Evolutionary conservation across 345 rosid genomes (phyloP), one percentile per base, ranked within the genome.

Genomic region (Luvunga scandens): DNA sequence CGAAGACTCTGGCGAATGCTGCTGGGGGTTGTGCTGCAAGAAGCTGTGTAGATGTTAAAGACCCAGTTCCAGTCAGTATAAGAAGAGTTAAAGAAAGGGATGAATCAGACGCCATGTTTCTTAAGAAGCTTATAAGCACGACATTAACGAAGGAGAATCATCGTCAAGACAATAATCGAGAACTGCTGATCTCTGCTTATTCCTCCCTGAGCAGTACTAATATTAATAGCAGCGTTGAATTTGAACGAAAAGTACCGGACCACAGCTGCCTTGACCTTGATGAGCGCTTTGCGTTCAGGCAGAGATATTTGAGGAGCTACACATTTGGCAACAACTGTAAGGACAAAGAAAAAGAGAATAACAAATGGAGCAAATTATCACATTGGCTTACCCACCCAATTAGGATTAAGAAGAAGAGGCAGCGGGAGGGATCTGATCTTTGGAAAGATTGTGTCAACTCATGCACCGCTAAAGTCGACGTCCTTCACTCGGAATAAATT

Each of bases 81-180:
- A 57, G 31, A 56, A 82, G 75, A 28, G 82, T 61, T 12, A 77
- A 84, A 48, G 85, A 68, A 24, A 83, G 72, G 72, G 72, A 31
- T 2, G 72, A 69, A 45, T 69, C 72, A 0, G 72, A 69, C n/a
- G 72, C 72, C 13, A 42, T 7, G 56, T 69, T 69, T 27, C 72
- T 69, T 21, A 7, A n/a, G 45, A 69, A 69, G n/a, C 8, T 69
- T 25, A 69, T 56, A n/a, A 31, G 39, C 67, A 42, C 68, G 72
- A 75, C 61, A 60, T 45, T 13, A 38, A 71, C 68, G 38, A 66
- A 21, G 10, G 21, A 64, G 16, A 64, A 28, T 6, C 36, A 64
- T 4, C 9, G 10, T 22, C 70, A 10, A 9, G 70, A 66, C 25
- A 36, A 34, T 36, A 34, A 22, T 22, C 7, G 6, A 10, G 31